A percentile compares a stretch with the other conserved stretches of the same genome.
These are phyloP conservation scores for Hemisphaericaspora lyxosophila DNA, from an alignment of 1,139 yeast species.

Conservation along the genomic window DNA sequence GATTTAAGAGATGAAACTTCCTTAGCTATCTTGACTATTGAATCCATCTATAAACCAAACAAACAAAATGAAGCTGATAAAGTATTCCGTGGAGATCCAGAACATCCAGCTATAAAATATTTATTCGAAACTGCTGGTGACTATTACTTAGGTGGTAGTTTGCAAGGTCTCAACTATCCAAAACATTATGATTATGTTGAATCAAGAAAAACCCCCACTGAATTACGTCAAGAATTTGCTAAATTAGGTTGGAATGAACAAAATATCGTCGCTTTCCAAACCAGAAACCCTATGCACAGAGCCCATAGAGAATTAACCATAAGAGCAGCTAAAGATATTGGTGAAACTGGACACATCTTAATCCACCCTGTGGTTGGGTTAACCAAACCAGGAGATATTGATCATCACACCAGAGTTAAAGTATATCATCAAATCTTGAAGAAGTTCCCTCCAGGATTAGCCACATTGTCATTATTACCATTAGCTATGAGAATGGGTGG, in stretches of 20 bases:
- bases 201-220: conserved; percentile 86
- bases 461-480: conserved; percentile 83
- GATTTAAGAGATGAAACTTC: conserved; percentile 84
- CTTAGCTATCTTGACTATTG: conserved; percentile 77
- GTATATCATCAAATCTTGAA: conserved; percentile 90
- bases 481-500: conserved; percentile 99
- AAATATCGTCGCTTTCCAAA: conserved; percentile 93
- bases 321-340: conserved; percentile 73
- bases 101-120: conserved; percentile 88
- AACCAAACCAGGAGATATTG: conserved; percentile 97
- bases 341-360: conserved; percentile 60
- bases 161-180: conserved; percentile 82
- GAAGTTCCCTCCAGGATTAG: conserved; percentile 92
- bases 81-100: conserved; percentile 96
- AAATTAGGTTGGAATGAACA: conserved; percentile 73
- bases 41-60: conserved; percentile 79
- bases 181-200: conserved; percentile 89
- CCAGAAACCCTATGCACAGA: conserved; percentile 98
- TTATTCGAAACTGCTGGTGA: conserved; percentile 76
- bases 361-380: conserved; percentile 97
- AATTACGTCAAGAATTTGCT: conserved; percentile 78
- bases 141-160: conserved; percentile 80
- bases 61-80: conserved; percentile 75
- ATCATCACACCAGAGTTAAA: conserved; percentile 94
- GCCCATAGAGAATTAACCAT: conserved; percentile 96